Evolutionary conservation across 768 basidiomycete genomes (phyloP).

Genomic region (Tricholoma matsutake): DNA sequence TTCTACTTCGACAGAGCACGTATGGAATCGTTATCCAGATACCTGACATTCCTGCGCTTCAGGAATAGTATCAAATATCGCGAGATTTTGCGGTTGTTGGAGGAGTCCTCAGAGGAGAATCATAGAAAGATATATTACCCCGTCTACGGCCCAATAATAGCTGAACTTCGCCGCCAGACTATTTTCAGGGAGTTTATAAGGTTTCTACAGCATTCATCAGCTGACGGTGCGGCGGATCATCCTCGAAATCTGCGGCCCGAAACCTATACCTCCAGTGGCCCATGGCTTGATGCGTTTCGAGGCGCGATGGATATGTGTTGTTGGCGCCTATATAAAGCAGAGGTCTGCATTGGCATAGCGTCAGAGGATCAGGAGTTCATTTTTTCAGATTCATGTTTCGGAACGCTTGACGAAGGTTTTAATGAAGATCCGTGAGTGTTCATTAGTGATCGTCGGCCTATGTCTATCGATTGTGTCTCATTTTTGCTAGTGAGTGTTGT

Average conservation of each 20-base stretch:
- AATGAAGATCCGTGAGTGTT: slow-evolving; percentile 38
- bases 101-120: slow-evolving; percentile 16
- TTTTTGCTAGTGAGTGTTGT: slow-evolving; percentile 37
- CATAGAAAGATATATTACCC: slow-evolving; percentile 23
- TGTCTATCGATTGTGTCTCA: slow-evolving; percentile 1
- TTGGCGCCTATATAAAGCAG: slow-evolving; percentile 46
- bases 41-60: slow-evolving; percentile 55
- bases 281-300: slow-evolving; percentile 24
- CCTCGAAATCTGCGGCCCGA: slow-evolving; percentile 10
- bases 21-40: slow-evolving; percentile 43
- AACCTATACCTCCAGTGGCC: slow-evolving; percentile 3
- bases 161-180: slow-evolving; percentile 28
- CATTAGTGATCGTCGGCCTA: background rate
- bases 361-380: slow-evolving; percentile 56
- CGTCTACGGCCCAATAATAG: slow-evolving; percentile 28
- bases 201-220: slow-evolving; percentile 27
- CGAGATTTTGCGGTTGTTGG: slow-evolving; percentile 33
- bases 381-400: slow-evolving; percentile 51
- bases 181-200: slow-evolving; percentile 30
- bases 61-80: slow-evolving; percentile 49
- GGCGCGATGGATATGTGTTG: slow-evolving; percentile 41
- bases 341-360: slow-evolving; percentile 53
- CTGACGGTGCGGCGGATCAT: slow-evolving; percentile 3
- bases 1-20: slow-evolving; percentile 27
- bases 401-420: slow-evolving; percentile 49